These are phyloP conservation scores for Fraxinus nigra DNA, from an alignment of 305 asterid species.

Conservation along the genomic window DNA sequence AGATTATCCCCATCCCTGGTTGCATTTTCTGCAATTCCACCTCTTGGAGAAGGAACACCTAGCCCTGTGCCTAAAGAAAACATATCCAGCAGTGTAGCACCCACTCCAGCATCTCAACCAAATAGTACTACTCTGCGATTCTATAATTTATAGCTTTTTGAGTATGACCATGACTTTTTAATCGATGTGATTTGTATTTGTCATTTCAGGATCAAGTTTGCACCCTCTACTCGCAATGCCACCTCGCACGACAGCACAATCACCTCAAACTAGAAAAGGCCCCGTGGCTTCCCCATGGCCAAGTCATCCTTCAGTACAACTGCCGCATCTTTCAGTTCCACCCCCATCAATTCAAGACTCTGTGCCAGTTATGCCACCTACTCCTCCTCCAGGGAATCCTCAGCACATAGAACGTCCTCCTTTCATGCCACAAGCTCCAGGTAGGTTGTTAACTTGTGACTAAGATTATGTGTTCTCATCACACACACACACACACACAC, in stretches of 20 bases:
- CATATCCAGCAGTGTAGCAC: constrained; percentile 32
- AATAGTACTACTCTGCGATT: constrained; percentile 33
- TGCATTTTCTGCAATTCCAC: constrained; percentile 36
- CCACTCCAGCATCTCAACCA: constrained; percentile 41
- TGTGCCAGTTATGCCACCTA: constrained; percentile 39
- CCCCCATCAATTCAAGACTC: constrained; percentile 27
- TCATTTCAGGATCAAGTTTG: constrained; percentile 35
- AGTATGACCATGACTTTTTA: constrained; percentile 12
- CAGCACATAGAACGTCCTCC: constrained; percentile 35
- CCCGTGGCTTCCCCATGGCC: constrained; percentile 40
- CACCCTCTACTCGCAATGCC: constrained; percentile 42
- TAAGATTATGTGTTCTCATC: constrained; percentile 20
- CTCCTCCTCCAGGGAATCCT: constrained; percentile 33
- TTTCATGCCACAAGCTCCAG: constrained; percentile 49
- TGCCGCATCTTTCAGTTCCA: constrained; percentile 36
- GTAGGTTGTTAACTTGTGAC: constrained; percentile 37
- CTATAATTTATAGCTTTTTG: constrained; percentile 1
- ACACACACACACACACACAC: not conserved
- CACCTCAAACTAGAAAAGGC: constrained; percentile 32
- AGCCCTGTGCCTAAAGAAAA: constrained; percentile 27
- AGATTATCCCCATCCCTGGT: constrained; percentile 28
- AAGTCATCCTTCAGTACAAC: constrained; percentile 33
- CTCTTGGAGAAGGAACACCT: constrained; percentile 31
- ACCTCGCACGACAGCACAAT: constrained; percentile 35
- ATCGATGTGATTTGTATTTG: constrained; percentile 3